A percentile compares a stretch with the other conserved stretches of the same genome.
phyloP scores from a whole-genome alignment of 192 early-diverging fungal genomes.

The Entomortierella chlamydospora region DNA sequence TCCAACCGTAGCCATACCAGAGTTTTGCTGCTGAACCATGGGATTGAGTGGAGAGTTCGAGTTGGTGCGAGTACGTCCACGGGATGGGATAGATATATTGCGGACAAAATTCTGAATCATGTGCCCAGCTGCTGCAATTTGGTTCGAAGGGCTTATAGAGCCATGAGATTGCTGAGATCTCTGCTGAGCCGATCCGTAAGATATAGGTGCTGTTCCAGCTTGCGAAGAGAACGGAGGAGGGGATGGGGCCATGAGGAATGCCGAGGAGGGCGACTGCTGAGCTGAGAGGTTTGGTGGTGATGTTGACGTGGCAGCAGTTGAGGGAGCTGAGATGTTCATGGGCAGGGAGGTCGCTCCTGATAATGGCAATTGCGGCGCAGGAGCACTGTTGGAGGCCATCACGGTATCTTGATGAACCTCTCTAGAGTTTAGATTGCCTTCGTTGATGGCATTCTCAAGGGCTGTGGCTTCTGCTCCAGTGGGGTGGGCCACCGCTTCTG shows the following conservation, averaged over 20 bases:
- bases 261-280: slow-evolving; percentile 37
- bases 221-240: slow-evolving; percentile 19
- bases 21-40: slow-evolving; percentile 7
- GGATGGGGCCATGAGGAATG: slow-evolving; percentile 42
- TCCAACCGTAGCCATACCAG: slow-evolving; percentile 1
- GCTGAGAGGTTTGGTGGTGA: slow-evolving; percentile 5
- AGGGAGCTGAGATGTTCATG: slow-evolving; percentile 21
- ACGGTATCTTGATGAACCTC: background rate
- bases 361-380: background rate
- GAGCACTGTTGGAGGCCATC: background rate
- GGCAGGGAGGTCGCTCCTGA: background rate
- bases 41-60: slow-evolving; percentile 42
- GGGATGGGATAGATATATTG: slow-evolving; percentile 28
- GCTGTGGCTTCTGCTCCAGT: background rate
- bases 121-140: slow-evolving; percentile 9
- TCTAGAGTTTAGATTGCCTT: background rate
- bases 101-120: slow-evolving; percentile 49
- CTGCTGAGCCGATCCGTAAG: slow-evolving; percentile 16
- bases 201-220: background rate
- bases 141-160: slow-evolving; percentile 24
- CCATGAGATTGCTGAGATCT: background rate
- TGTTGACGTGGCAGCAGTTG: background rate
- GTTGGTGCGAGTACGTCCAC: slow-evolving; percentile 36
- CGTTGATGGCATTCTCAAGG: background rate
- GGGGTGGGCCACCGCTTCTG: slow-evolving; percentile 4